phyloP scores from a whole-genome alignment of 2,329 filamentous ascomycete species.

The Cyclaneusma minus region DNA sequence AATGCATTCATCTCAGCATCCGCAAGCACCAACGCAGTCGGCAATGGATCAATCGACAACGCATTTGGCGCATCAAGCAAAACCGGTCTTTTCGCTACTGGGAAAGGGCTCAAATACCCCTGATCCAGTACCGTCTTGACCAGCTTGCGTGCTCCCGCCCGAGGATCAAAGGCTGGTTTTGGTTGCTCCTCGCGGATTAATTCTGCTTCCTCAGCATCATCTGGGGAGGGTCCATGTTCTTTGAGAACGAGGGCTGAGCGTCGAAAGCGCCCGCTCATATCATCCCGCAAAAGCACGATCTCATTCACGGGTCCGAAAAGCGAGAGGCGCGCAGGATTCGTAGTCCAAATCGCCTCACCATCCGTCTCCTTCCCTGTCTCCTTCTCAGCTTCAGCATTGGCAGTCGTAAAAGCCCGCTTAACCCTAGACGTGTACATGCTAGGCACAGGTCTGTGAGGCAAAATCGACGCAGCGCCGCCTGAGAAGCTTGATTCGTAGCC shows the following conservation, averaged over 20 bases:
- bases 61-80: conserved; percentile 76
- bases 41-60: conserved; percentile 75
- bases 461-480: conserved; percentile 52
- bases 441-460: conserved; percentile 61
- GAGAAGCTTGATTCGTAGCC: conserved; percentile 87
- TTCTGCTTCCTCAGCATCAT: conserved; percentile 21
- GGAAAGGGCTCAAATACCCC: conserved; percentile 76
- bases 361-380: conserved; percentile 32
- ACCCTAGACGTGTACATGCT: conserved; percentile 83
- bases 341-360: conserved; percentile 74
- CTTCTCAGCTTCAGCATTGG: conserved; percentile 52
- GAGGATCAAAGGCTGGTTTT: conserved; percentile 19
- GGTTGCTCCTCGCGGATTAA: conserved; percentile 2
- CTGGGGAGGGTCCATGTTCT: conserved; percentile 11
- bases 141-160: conserved; percentile 58
- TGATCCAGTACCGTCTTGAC: conserved; percentile 90
- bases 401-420: conserved; percentile 61
- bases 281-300: conserved; percentile 74
- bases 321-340: conserved; percentile 67
- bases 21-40: conserved; percentile 67
- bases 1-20: conserved; percentile 74
- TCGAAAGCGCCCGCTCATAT: conserved; percentile 65
- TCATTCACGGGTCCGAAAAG: conserved; percentile 84
- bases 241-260: conserved; percentile 50
- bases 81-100: conserved; percentile 61